phyloP scores from a whole-genome alignment of 2,329 filamentous ascomycete species.

The Mycosphaerella sp. region DNA sequence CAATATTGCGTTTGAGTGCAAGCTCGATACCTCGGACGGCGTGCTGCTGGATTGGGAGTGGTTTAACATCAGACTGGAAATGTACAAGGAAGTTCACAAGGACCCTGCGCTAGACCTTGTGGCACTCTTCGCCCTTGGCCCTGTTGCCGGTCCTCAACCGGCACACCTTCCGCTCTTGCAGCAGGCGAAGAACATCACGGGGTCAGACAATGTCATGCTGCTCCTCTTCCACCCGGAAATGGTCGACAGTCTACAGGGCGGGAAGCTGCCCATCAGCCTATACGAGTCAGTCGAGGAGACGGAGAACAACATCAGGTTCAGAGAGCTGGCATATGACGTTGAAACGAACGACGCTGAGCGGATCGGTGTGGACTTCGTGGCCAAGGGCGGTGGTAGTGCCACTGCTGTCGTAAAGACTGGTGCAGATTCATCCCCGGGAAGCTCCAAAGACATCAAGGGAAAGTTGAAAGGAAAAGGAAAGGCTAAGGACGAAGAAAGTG shows the following conservation, averaged over 20 bases:
- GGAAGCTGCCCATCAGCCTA: slow-evolving; percentile 80
- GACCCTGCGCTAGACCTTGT: slow-evolving; percentile 72
- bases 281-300: slow-evolving; percentile 75
- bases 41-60: slow-evolving; percentile 61
- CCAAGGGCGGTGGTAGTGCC: slow-evolving; percentile 75
- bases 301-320: slow-evolving; percentile 70
- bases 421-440: slow-evolving; percentile 16
- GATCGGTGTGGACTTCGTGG: slow-evolving; percentile 94
- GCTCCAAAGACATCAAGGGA: slow-evolving; percentile 32
- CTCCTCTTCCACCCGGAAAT: slow-evolving; percentile 74
- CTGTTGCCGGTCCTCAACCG: slow-evolving; percentile 62
- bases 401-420: slow-evolving; percentile 47
- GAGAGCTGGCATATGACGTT: slow-evolving; percentile 76
- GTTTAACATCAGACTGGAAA: slow-evolving; percentile 73
- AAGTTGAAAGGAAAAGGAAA: slow-evolving; percentile 39
- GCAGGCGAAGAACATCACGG: slow-evolving; percentile 49
- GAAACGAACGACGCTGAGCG: slow-evolving; percentile 96
- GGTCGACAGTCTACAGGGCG: slow-evolving; percentile 54
- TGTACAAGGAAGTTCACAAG: slow-evolving; percentile 88
- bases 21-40: slow-evolving; percentile 48
- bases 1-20: slow-evolving; percentile 87
- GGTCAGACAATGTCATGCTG: slow-evolving; percentile 79
- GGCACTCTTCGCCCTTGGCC: slow-evolving; percentile 59
- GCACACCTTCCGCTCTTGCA: slow-evolving; percentile 67
- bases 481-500: slow-evolving; percentile 40